phyloP scores from a whole-genome alignment of 371 early-diverging fungal genomes.

The Circinella minor region DNA sequence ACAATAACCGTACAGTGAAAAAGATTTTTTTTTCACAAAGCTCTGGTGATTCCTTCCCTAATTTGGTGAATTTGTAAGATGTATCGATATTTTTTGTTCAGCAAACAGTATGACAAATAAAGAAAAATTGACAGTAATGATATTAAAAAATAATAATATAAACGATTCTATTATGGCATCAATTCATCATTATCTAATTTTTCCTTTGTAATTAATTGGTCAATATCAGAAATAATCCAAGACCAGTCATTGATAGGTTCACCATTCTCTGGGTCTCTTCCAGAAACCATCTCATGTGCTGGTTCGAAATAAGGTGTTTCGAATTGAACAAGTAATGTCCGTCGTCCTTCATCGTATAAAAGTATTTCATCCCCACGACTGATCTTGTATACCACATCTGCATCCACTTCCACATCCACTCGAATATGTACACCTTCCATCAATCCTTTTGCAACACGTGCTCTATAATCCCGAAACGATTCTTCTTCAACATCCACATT shows the following conservation, averaged over 20 bases:
- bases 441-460: constrained; percentile 49
- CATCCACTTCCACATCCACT: constrained; percentile 63
- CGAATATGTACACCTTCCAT: constrained; percentile 58
- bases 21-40: too few species aligned
- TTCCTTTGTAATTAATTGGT: constrained; percentile 62
- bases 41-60: too few species aligned
- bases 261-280: constrained; percentile 50
- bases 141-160: background rate
- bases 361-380: constrained; percentile 23
- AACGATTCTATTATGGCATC: background rate
- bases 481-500: constrained; percentile 36
- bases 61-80: too few species aligned
- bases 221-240: constrained; percentile 63
- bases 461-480: constrained; percentile 46
- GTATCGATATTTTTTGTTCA: too few species aligned
- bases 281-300: constrained; percentile 54
- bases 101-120: too few species aligned
- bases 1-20: too few species aligned
- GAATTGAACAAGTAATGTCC: constrained; percentile 56
- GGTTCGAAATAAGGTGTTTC: constrained; percentile 65
- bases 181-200: constrained; percentile 31
- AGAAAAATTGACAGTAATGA: background rate
- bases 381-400: constrained; percentile 52
- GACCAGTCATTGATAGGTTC: constrained; percentile 62
- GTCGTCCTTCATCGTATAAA: constrained; percentile 54